Percentiles rank a stretch among this genome's conserved stretches.
These are phyloP conservation scores for Coemansia sp. DNA, from an alignment of 192 early-diverging fungal species.

Conservation along the genomic window DNA sequence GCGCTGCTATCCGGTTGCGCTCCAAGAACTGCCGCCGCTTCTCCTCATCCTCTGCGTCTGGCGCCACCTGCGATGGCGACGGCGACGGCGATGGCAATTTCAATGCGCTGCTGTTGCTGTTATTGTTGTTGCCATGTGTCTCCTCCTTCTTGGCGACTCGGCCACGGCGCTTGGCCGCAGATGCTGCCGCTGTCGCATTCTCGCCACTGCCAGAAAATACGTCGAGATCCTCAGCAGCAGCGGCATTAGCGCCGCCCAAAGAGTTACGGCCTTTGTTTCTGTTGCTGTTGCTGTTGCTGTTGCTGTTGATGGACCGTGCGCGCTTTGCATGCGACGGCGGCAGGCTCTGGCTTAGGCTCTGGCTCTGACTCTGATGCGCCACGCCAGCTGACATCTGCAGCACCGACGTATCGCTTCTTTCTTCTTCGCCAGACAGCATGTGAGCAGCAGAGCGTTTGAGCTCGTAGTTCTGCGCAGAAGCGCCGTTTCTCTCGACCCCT, in stretches of 20 bases:
- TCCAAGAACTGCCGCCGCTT: constrained; percentile 86
- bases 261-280: not conserved
- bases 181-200: not conserved
- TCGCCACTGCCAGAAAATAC: no score
- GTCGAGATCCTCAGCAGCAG: no score
- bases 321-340: constrained; percentile 22
- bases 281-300: constrained; percentile 8
- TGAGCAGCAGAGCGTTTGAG: not conserved
- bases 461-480: not conserved
- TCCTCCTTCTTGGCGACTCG: not conserved
- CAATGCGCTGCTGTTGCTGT: no score
- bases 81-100: no score
- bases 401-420: not conserved
- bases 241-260: no score
- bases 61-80: no score
- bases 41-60: constrained; percentile 56
- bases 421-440: no score
- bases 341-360: not conserved
- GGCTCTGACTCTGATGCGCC: not conserved
- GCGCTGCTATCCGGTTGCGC: constrained; percentile 83
- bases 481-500: not conserved
- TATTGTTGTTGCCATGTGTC: not conserved
- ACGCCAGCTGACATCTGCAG: not conserved
- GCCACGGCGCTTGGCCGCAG: not conserved
- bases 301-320: constrained; percentile 6